Evolutionary conservation across 495 filamentous ascomycete genomes (phyloP).

Genomic region (Penicillium fimorum): DNA sequence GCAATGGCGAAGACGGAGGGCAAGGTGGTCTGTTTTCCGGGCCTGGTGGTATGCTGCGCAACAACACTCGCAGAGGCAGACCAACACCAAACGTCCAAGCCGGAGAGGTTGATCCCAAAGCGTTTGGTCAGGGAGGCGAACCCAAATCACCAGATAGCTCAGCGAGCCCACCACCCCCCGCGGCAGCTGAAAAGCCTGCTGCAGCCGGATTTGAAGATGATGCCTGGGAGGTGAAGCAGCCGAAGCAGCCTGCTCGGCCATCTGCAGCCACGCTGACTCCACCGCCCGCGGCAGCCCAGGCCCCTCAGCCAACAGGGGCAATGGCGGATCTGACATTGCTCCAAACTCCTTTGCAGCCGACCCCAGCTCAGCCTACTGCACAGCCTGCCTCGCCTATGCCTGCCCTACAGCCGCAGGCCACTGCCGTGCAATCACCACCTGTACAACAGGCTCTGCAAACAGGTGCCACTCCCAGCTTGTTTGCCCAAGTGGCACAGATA

Average conservation of each 20-base stretch:
- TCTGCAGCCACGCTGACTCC: constrained; percentile 32
- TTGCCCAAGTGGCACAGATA: constrained; percentile 48
- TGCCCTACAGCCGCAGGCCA: constrained; percentile 44
- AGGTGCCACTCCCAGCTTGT: constrained; percentile 51
- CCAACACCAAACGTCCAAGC: constrained; percentile 82
- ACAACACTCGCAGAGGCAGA: constrained; percentile 93
- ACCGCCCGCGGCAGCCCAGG: constrained; percentile 39
- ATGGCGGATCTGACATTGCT: constrained; percentile 79
- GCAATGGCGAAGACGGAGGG: constrained; percentile 50
- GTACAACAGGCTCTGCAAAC: constrained; percentile 54
- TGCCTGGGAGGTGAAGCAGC: constrained; percentile 95
- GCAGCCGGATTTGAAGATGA: constrained; percentile 86
- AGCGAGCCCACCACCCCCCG: constrained; percentile 44
- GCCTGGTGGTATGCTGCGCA: constrained; percentile 79
- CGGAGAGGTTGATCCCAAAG: constrained; percentile 79
- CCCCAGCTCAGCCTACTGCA: constrained; percentile 54
- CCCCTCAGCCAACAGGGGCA: constrained; percentile 59
- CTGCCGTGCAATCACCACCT: constrained; percentile 48
- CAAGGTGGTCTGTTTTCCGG: constrained; percentile 84
- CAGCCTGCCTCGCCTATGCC: constrained; percentile 27
- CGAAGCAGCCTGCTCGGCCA: constrained; percentile 53
- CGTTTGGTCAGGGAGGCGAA: constrained; percentile 64
- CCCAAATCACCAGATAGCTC: constrained; percentile 43
- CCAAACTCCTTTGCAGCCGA: constrained; percentile 72
- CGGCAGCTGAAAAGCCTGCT: constrained; percentile 46